Evolutionary conservation across 768 basidiomycete genomes (phyloP).

Genomic region (Lentinus brumalis): DNA sequence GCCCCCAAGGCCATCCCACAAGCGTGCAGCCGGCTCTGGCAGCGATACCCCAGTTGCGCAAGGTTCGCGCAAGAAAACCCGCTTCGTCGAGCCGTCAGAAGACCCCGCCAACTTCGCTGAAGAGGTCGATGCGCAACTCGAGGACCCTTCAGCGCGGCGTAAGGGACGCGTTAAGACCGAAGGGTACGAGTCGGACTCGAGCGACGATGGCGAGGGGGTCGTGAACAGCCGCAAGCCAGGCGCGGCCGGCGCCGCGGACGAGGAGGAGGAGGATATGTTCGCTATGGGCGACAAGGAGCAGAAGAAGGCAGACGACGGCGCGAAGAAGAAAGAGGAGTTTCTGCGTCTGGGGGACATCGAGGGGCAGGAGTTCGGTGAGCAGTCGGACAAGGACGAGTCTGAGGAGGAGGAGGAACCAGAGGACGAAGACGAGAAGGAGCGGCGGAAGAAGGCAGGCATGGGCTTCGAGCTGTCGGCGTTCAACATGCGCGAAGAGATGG

Average conservation of each 20-base stretch:
- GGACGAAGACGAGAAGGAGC: conserved; percentile 79
- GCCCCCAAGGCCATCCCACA: conserved; percentile 43
- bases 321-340: conserved; percentile 68
- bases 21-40: conserved; percentile 40
- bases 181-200: conserved; percentile 93
- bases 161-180: conserved; percentile 81
- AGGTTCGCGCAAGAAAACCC: conserved; percentile 63
- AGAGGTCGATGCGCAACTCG: conserved; percentile 74
- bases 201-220: conserved; percentile 93
- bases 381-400: conserved; percentile 42
- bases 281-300: conserved; percentile 56
- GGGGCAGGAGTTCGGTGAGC: conserved; percentile 85
- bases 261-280: conserved; percentile 79
- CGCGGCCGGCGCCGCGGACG: conserved; percentile 46
- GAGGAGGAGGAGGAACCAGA: conserved; percentile 50
- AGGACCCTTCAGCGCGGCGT: conserved; percentile 59
- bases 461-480: conserved; percentile 93
- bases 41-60: conserved; percentile 35
- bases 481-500: conserved; percentile 99
- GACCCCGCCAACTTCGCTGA: conserved; percentile 78
- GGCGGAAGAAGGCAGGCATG: conserved; percentile 83
- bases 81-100: conserved; percentile 74
- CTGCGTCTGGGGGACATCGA: conserved; percentile 93
- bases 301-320: conserved; percentile 42
- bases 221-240: conserved; percentile 69